phyloP scores from a whole-genome alignment of 208 protist genomes.

The Sergeia podlipaevii region DNA sequence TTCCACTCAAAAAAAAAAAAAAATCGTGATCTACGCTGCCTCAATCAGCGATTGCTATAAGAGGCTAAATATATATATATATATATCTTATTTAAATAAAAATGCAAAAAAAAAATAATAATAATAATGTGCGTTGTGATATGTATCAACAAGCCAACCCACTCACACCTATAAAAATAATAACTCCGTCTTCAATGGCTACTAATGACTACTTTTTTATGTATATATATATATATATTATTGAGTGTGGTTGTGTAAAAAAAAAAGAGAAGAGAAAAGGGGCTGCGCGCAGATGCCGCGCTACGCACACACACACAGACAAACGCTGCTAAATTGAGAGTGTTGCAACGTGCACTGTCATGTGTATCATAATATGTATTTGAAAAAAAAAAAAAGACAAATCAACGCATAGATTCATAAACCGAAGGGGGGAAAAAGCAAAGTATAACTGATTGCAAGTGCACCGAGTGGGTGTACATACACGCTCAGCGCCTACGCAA shows the following conservation, averaged over 20 bases:
- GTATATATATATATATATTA: slow-evolving; percentile 2
- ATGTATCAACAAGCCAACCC: too few species aligned
- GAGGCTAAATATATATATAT: slow-evolving; percentile 16
- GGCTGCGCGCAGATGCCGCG: too few species aligned
- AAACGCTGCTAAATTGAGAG: too few species aligned
- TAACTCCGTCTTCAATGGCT: too few species aligned
- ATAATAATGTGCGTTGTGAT: background rate
- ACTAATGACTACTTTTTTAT: slow-evolving; percentile 4
- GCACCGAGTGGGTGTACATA: too few species aligned
- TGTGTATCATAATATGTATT: background rate
- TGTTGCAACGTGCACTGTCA: background rate
- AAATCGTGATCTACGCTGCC: too few species aligned
- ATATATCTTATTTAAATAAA: slow-evolving; percentile 14
- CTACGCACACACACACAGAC: too few species aligned
- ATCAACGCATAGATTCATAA: background rate
- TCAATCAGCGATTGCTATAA: background rate
- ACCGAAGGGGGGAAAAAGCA: background rate
- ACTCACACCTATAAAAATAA: too few species aligned
- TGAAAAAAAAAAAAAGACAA: slow-evolving; percentile 2
- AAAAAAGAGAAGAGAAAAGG: slow-evolving; percentile 5
- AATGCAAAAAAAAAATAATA: slow-evolving; percentile 15
- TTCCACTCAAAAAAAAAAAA: too few species aligned
- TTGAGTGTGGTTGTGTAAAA: background rate
- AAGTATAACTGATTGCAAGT: too few species aligned
- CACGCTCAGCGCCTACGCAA: too few species aligned